These are phyloP conservation scores for Scedosporium apiospermum DNA, from an alignment of 2,329 filamentous ascomycete species.

Conservation along the genomic window DNA sequence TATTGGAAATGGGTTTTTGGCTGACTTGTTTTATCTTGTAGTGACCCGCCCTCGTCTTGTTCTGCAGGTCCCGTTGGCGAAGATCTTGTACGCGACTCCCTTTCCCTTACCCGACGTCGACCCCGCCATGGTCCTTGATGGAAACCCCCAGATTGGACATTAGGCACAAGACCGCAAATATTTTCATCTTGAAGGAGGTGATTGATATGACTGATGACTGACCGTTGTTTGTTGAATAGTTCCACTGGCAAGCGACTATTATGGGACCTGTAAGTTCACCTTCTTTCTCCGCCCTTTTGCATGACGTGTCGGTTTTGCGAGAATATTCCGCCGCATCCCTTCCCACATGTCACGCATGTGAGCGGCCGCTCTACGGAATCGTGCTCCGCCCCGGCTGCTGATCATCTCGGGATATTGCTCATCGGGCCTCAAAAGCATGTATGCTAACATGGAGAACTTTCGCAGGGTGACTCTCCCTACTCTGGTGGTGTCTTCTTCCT, in stretches of 20 bases:
- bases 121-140: background rate
- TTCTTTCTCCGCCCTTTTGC: constrained; percentile 5
- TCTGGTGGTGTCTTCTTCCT: constrained; percentile 98
- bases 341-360: background rate
- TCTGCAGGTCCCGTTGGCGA: constrained; percentile 94
- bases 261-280: constrained; percentile 85
- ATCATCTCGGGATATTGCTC: background rate
- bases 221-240: constrained; percentile 42
- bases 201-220: background rate
- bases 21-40: constrained; percentile 31
- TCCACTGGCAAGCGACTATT: constrained; percentile 99
- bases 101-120: background rate
- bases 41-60: constrained; percentile 97
- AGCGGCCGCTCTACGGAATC: background rate
- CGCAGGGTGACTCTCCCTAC: constrained; percentile 88
- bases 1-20: constrained; percentile 1
- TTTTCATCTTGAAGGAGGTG: background rate
- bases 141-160: background rate
- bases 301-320: background rate
- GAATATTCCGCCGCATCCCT: background rate
- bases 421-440: background rate
- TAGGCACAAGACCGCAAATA: background rate
- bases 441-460: constrained; percentile 18
- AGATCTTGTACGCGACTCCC: constrained; percentile 71
- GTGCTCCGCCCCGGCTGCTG: background rate